Conservation (phyloP, 1,139 yeast genomes). For the Scheffersomyces stambukii region DNA sequence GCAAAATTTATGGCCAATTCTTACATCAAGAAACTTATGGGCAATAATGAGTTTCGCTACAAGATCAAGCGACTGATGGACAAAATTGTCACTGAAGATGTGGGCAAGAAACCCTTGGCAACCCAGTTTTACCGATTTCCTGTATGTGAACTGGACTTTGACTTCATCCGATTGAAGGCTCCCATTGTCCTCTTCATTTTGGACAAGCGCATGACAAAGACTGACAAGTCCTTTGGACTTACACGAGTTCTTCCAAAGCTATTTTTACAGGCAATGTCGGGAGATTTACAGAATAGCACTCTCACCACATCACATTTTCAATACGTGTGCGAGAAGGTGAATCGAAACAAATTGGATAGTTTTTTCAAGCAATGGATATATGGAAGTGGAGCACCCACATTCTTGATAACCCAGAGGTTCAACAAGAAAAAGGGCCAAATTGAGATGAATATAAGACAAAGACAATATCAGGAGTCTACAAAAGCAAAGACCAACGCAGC, state of each 20-base stretch:
- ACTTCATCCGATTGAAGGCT: slow-evolving; percentile 70
- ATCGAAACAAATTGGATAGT: slow-evolving; percentile 74
- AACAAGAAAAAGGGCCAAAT: slow-evolving; percentile 91
- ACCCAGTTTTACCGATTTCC: slow-evolving; percentile 66
- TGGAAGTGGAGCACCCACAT: slow-evolving; percentile 85
- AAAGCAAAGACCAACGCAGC: slow-evolving; percentile 25
- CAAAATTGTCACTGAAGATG: slow-evolving; percentile 64
- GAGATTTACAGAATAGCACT: slow-evolving; percentile 78
- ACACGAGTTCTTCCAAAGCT: slow-evolving; percentile 89
- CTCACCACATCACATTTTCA: slow-evolving; percentile 83
- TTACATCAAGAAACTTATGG: slow-evolving; percentile 69
- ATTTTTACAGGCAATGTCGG: slow-evolving; percentile 92
- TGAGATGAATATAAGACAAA: slow-evolving; percentile 92
- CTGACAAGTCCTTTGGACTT: slow-evolving; percentile 90
- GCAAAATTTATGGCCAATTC: slow-evolving; percentile 79
- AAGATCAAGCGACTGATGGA: slow-evolving; percentile 64
- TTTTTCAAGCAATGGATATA: slow-evolving; percentile 94
- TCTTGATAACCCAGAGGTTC: slow-evolving; percentile 84
- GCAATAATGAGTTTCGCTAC: slow-evolving; percentile 76
- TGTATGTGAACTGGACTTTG: slow-evolving; percentile 54
- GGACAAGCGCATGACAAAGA: slow-evolving; percentile 91
- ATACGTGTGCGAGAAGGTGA: slow-evolving; percentile 89
- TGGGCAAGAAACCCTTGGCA: slow-evolving; percentile 80
- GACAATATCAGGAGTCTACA: slow-evolving; percentile 61
- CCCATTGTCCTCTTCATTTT: slow-evolving; percentile 82